Conservation (phyloP, 2,329 filamentous ascomycete species). For the Scedosporium boydii region DNA sequence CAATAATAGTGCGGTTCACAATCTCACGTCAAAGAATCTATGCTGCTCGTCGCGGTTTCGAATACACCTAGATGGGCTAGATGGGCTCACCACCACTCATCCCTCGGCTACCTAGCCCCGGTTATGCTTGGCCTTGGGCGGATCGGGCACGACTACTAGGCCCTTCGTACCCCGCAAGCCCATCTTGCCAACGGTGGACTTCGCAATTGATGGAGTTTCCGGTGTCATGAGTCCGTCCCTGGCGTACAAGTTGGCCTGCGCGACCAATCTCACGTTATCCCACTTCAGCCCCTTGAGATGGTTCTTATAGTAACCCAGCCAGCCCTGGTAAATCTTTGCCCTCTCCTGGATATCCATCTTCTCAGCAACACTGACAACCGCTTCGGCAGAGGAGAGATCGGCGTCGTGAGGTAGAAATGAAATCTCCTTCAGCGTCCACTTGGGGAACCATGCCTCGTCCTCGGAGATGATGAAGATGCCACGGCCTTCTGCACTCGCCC, state of each 20-base stretch:
- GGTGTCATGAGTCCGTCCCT: conserved; percentile 34
- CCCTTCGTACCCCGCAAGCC: conserved; percentile 42
- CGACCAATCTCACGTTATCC: conserved; percentile 35
- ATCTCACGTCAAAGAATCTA: too few relatives aligned
- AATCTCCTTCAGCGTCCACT: conserved; percentile 43
- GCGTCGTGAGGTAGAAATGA: conserved; percentile 35
- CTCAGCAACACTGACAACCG: conserved; percentile 28
- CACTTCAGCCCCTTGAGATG: conserved; percentile 34
- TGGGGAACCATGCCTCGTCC: conserved; percentile 40
- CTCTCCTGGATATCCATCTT: conserved; percentile 34
- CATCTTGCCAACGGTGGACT: conserved; percentile 45
- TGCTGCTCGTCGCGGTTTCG: too few relatives aligned
- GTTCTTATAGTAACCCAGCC: conserved; percentile 47
- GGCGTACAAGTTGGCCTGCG: conserved; percentile 41
- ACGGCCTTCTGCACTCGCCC: conserved; percentile 53
- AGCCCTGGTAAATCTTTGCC: conserved; percentile 43
- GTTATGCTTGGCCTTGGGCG: conserved; percentile 17
- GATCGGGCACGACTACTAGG: conserved; percentile 34
- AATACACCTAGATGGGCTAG: too few relatives aligned
- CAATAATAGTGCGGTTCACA: too few relatives aligned
- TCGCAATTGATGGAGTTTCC: conserved; percentile 36
- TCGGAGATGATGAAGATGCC: conserved; percentile 50
- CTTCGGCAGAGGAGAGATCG: conserved; percentile 30
- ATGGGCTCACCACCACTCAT: too few relatives aligned
- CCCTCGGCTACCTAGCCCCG: too few relatives aligned